Evolutionary conservation across 306 rosid species (phyloP), one percentile per base, ranked within the genome.

Genomic region (Prunus mume): DNA sequence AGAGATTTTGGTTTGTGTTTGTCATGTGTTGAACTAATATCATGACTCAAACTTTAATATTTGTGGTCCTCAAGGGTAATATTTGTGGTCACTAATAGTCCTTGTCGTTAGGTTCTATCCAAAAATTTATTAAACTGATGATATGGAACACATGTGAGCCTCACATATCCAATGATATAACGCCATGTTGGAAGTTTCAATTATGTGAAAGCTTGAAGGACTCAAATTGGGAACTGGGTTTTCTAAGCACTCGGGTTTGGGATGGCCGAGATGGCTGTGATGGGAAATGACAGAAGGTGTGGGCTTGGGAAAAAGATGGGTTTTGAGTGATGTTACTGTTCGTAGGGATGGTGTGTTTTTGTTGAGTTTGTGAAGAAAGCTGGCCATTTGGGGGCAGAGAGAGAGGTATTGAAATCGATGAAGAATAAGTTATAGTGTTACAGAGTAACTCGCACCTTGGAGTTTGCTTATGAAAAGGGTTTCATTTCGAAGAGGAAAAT

Each of bases 321-420:
- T 43, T 9, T 49, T 69, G 51, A 69, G 58, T 1, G 66, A 70
- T 11, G 77, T 30, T 43, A 74, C 10, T 28, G 43, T 65, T 69
- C 79, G 79, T 11, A 76, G 30, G 5, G 81, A 57, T 8, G 76
- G 60, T 10, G 69, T 52, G 68, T 49, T 70, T 69, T 65, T 86
- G 52, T 76, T 24, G 28, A 86, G 73, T 54, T 64, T 78, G 71
- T 68, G 85, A 7, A 76, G 22, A 11, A 81, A 75, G 57, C 49
- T 81, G 30, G 77, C 83, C 86, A 86, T 86, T 76, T 19, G 27
- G 13, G 45, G 72, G 19, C 27, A 20, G 45, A 74, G 71, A 32
- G 34, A 69, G 34, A 71, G 12, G 28, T 4, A 14, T n/a, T 24
- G 43, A 38, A 24, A 25, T 13, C 24, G 10, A 62, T 1, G 22